phyloP scores from a whole-genome alignment of 176 grass and related monocot species.

The Elymus sibiricus region DNA sequence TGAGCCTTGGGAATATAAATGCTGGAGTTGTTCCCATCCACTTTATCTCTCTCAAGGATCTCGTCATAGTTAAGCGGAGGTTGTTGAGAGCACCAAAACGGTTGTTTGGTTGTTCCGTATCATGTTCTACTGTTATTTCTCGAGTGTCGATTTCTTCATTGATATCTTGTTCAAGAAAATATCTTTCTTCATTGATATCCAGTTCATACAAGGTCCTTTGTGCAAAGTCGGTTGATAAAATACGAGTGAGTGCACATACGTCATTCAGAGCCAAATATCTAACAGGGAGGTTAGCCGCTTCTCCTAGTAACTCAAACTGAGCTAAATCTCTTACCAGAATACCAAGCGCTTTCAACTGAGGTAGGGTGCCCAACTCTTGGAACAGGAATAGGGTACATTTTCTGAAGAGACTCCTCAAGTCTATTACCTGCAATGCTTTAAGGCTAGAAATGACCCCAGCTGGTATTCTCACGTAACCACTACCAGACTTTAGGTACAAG shows the following conservation, averaged over 20 bases:
- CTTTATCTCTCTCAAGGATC: not conserved
- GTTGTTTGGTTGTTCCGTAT: not conserved
- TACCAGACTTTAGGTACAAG: not conserved
- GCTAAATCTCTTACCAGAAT: not conserved
- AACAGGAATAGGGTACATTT: not conserved
- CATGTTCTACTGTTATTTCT: not conserved
- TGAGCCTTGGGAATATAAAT: not conserved
- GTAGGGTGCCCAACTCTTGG: not conserved
- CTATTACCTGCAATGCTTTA: not conserved
- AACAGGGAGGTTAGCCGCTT: not conserved
- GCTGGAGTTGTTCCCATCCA: not conserved
- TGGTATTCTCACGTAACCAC: not conserved
- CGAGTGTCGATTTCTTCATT: not conserved
- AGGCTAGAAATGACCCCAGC: not conserved
- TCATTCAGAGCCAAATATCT: not conserved
- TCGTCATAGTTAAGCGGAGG: too few species aligned
- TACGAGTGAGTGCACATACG: not conserved
- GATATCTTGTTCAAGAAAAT: too few species aligned
- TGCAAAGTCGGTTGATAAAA: not conserved
- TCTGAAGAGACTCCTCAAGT: not conserved
- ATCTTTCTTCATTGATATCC: not conserved
- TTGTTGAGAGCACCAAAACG: not conserved
- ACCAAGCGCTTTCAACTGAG: not conserved
- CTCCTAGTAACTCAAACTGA: not conserved
- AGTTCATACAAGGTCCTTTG: conserved; percentile 2